Evolutionary conservation across 2,329 filamentous ascomycete genomes (phyloP).

Genomic region (Incumbomyces lentus): DNA sequence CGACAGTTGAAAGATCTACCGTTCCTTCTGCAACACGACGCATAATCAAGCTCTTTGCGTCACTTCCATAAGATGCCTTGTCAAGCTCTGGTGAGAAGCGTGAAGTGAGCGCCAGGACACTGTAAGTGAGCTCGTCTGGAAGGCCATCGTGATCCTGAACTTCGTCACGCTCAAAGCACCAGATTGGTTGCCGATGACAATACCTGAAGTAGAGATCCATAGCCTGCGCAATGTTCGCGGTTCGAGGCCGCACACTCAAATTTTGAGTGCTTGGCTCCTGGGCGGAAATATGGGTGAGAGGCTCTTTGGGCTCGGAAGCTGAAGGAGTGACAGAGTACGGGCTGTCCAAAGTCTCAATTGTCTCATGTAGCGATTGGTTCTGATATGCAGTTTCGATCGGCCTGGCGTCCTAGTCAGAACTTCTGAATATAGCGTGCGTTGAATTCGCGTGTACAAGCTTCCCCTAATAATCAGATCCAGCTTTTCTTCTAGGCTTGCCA

Average conservation of each 20-base stretch:
- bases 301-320: neutral
- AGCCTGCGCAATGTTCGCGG: too few species aligned
- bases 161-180: conserved; percentile 29
- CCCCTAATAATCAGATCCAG: too few species aligned
- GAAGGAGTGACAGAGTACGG: neutral
- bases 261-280: conserved; percentile 10
- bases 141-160: conserved; percentile 22
- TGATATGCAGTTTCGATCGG: too few species aligned
- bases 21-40: conserved; percentile 35
- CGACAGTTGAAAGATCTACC: conserved; percentile 41
- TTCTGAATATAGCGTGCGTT: neutral
- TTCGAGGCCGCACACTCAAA: too few species aligned
- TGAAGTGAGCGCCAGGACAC: conserved; percentile 26
- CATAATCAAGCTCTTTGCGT: conserved; percentile 17
- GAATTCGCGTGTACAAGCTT: too few species aligned
- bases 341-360: too few species aligned
- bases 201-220: conserved; percentile 28
- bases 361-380: too few species aligned
- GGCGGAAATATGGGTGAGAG: neutral
- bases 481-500: neutral
- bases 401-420: too few species aligned
- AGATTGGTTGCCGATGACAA: conserved; percentile 30
- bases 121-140: conserved; percentile 27
- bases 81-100: conserved; percentile 17
- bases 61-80: conserved; percentile 13